Conservation (phyloP, 345 rosid species). For the Sisymbrium altissimum region DNA sequence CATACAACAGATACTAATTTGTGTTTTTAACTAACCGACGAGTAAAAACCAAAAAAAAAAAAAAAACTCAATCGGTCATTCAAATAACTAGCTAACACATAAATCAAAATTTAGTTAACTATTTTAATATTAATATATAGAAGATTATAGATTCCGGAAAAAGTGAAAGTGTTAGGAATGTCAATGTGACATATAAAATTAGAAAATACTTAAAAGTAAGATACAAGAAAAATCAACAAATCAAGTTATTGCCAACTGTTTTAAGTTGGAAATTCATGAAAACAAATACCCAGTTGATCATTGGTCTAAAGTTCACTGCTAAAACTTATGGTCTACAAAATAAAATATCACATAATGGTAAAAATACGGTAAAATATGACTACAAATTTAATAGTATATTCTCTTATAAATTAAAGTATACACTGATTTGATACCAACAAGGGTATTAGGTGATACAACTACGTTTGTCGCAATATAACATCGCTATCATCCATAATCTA, state of each 20-base stretch:
- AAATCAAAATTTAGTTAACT: background rate
- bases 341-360: background rate
- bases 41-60: background rate
- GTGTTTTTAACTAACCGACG: background rate
- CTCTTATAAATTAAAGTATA: background rate
- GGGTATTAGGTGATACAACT: background rate
- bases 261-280: background rate
- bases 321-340: background rate
- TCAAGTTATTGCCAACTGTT: background rate
- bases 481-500: slow-evolving; percentile 10
- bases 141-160: background rate
- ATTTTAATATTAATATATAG: background rate
- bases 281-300: background rate
- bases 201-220: background rate
- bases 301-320: background rate
- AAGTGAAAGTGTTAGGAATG: background rate
- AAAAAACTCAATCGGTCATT: background rate
- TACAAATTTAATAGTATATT: background rate
- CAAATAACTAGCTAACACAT: background rate
- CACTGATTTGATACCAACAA: background rate
- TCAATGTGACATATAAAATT: background rate
- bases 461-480: background rate
- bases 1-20: background rate
- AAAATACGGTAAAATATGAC: background rate
- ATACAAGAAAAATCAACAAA: background rate